Evolutionary conservation across 2,329 filamentous ascomycete genomes (phyloP).

Genomic region (Aspergillus proliferans): DNA sequence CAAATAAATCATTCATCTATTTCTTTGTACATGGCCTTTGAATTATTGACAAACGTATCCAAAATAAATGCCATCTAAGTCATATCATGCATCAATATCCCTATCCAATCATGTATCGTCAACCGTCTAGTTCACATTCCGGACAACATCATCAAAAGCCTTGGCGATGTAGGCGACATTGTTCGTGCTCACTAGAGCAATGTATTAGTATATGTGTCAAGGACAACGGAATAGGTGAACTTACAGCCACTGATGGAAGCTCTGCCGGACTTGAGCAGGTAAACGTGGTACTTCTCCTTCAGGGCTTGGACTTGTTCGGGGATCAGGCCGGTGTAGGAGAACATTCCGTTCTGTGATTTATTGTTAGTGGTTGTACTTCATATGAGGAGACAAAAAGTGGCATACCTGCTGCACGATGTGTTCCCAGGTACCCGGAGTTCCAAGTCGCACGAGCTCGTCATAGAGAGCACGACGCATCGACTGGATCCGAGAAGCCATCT

Average conservation of each 20-base stretch:
- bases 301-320: slow-evolving; percentile 39
- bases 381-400: not conserved
- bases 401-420: slow-evolving; percentile 91
- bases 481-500: slow-evolving; percentile 92
- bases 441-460: slow-evolving; percentile 71
- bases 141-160: slow-evolving; percentile 33
- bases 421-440: slow-evolving; percentile 90
- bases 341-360: slow-evolving; percentile 63
- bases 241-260: slow-evolving; percentile 37
- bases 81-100: too few species aligned
- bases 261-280: slow-evolving; percentile 36
- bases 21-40: too few species aligned
- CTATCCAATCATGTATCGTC: too few species aligned
- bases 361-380: not conserved
- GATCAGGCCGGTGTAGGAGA: slow-evolving; percentile 63
- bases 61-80: too few species aligned
- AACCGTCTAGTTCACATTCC: slow-evolving; percentile 22
- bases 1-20: too few species aligned
- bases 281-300: slow-evolving; percentile 39
- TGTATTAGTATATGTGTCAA: not conserved
- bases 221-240: slow-evolving; percentile 8
- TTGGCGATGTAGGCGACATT: slow-evolving; percentile 36
- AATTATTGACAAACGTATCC: too few species aligned
- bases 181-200: slow-evolving; percentile 31
- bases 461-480: slow-evolving; percentile 77